A percentile compares a stretch with the other conserved stretches of the same genome.
Conservation (phyloP, 352 stramenopile species). For the Phytophthora tentaculata region DNA sequence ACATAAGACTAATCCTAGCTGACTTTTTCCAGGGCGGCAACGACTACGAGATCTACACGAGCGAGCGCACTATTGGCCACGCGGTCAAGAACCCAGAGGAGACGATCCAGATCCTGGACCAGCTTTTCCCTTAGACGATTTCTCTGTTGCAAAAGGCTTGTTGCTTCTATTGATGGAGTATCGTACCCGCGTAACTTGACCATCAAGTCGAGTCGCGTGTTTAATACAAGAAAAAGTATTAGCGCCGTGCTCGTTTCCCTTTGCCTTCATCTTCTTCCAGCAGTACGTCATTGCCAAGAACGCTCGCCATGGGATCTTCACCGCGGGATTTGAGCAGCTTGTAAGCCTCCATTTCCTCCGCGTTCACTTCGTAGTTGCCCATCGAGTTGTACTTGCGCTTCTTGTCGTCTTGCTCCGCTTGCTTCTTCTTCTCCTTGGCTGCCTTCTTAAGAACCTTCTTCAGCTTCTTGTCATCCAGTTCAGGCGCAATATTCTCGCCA, state of each 20-base stretch:
- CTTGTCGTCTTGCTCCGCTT: constrained; percentile 65
- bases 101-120: constrained; percentile 96
- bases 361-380: constrained; percentile 90
- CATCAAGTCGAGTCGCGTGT: constrained; percentile 38
- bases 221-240: constrained; percentile 28
- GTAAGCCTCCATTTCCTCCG: constrained; percentile 97
- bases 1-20: constrained; percentile 11
- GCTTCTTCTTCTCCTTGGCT: constrained; percentile 63
- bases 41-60: constrained; percentile 99
- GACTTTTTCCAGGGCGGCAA: constrained; percentile 90
- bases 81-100: constrained; percentile 96
- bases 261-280: constrained; percentile 38
- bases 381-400: constrained; percentile 97
- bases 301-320: constrained; percentile 96
- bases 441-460: constrained; percentile 85
- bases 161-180: constrained; percentile 20
- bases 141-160: constrained; percentile 12
- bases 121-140: constrained; percentile 92
- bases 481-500: constrained; percentile 84
- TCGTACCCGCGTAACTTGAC: constrained; percentile 24
- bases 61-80: constrained; percentile 97
- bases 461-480: constrained; percentile 85
- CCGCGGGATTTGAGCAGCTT: constrained; percentile 87
- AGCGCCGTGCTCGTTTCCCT: constrained; percentile 34
- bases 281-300: constrained; percentile 71